Evolutionary conservation across 2,329 filamentous ascomycete genomes (phyloP).

Genomic region (Fusarium mexicanum): DNA sequence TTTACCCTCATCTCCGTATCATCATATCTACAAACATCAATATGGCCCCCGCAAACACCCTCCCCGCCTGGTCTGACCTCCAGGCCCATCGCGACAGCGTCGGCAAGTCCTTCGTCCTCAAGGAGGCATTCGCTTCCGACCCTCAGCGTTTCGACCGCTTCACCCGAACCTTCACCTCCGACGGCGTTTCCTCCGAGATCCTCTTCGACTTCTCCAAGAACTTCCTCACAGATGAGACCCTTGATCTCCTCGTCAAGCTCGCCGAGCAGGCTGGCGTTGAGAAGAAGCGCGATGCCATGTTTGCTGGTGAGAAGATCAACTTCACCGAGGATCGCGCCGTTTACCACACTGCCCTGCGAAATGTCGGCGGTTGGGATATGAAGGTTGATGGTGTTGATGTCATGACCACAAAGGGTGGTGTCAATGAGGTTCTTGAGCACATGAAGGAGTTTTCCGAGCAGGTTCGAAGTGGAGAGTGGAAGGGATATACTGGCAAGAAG

Average conservation of each 20-base stretch:
- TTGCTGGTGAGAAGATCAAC: conserved; percentile 98
- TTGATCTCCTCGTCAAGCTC: conserved; percentile 86
- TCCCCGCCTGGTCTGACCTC: conserved; percentile 88
- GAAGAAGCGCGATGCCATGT: conserved; percentile 97
- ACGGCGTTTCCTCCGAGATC: conserved; percentile 84
- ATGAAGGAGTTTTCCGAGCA: conserved; percentile 99
- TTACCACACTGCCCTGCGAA: conserved; percentile 93
- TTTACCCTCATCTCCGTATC: background rate
- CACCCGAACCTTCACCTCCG: conserved; percentile 84
- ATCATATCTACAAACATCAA: conserved; percentile 12
- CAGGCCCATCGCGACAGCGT: conserved; percentile 88
- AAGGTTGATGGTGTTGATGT: conserved; percentile 93
- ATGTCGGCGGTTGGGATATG: conserved; percentile 82
- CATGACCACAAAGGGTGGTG: conserved; percentile 86
- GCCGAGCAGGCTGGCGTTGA: conserved; percentile 91
- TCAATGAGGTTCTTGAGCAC: conserved; percentile 90
- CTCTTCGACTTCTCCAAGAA: conserved; percentile 99
- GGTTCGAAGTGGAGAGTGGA: conserved; percentile 94
- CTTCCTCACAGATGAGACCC: conserved; percentile 92
- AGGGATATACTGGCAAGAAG: conserved; percentile 96
- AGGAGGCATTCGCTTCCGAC: conserved; percentile 91
- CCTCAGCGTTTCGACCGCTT: conserved; percentile 90
- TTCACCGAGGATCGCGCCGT: conserved; percentile 97
- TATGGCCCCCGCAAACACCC: conserved; percentile 86
- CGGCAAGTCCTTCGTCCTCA: conserved; percentile 90